Conservation (phyloP, 352 stramenopile genomes). For the Globisporangium abappressorium region DNA sequence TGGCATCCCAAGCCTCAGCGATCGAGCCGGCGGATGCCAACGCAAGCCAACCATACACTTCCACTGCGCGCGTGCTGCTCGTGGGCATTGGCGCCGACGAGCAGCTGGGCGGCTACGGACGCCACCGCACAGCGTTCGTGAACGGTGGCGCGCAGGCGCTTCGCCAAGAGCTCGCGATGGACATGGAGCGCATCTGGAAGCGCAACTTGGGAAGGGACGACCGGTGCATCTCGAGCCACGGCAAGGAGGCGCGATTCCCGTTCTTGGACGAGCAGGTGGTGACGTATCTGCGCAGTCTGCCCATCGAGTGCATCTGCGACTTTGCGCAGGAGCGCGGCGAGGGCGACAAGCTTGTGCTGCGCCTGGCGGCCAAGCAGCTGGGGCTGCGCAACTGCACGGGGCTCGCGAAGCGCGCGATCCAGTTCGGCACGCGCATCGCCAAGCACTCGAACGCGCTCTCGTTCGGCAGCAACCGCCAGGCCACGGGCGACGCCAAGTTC, state of each 20-base stretch:
- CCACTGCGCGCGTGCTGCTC: conserved; percentile 73
- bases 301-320: conserved; percentile 76
- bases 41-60: conserved; percentile 28
- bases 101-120: conserved; percentile 93
- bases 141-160: conserved; percentile 56
- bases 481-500: conserved; percentile 41
- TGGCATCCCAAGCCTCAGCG: neutral
- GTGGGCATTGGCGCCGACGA: conserved; percentile 95
- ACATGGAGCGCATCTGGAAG: conserved; percentile 91
- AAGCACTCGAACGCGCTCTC: conserved; percentile 76
- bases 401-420: conserved; percentile 93
- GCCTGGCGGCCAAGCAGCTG: conserved; percentile 68
- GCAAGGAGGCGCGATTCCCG: conserved; percentile 92
- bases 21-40: neutral
- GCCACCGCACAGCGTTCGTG: conserved; percentile 88
- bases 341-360: conserved; percentile 92
- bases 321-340: conserved; percentile 67
- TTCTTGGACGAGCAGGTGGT: conserved; percentile 95
- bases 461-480: conserved; percentile 52
- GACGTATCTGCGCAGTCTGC: conserved; percentile 59
- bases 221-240: conserved; percentile 89
- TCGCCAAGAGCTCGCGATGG: conserved; percentile 79
- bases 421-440: conserved; percentile 92
- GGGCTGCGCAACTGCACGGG: conserved; percentile 57
- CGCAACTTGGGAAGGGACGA: conserved; percentile 97